These are phyloP conservation scores for Dalbergia oliveri DNA, from an alignment of 306 rosid genomes.

Conservation along the genomic window DNA sequence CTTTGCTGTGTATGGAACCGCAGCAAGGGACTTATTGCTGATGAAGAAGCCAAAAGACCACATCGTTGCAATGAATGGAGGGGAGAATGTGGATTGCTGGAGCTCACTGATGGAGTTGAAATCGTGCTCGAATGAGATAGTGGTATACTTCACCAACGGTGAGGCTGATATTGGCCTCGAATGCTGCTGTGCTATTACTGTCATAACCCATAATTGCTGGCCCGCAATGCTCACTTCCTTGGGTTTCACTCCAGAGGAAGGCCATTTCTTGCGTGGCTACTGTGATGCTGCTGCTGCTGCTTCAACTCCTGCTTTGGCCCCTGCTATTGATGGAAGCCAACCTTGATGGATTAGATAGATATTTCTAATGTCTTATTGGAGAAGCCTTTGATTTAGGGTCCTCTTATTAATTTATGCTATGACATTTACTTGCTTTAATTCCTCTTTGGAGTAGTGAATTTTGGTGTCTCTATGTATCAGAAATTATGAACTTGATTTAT, in stretches of 20 bases:
- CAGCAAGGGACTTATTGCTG: slow-evolving; percentile 29
- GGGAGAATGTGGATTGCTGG: slow-evolving; percentile 42
- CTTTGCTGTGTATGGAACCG: slow-evolving; percentile 14
- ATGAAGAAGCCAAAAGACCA: not conserved
- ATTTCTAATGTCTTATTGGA: not conserved
- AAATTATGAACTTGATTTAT: no score
- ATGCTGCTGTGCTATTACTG: slow-evolving; percentile 53
- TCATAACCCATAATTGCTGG: slow-evolving; percentile 60
- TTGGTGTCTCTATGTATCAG: not conserved
- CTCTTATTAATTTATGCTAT: no score
- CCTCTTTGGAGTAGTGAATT: no score
- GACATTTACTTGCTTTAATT: no score
- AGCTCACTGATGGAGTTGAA: slow-evolving; percentile 43
- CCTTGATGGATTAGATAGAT: not conserved
- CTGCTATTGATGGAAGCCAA: not conserved
- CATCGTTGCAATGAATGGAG: not conserved
- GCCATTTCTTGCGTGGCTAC: slow-evolving; percentile 42
- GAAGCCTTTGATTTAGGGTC: not conserved
- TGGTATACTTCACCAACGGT: slow-evolving; percentile 45
- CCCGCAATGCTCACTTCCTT: slow-evolving; percentile 52
- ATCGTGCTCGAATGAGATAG: slow-evolving; percentile 54
- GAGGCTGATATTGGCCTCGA: slow-evolving; percentile 40
- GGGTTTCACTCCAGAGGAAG: slow-evolving; percentile 50
- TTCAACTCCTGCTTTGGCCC: slow-evolving; percentile 37
- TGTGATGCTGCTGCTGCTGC: slow-evolving; percentile 48